phyloP scores from a whole-genome alignment of 371 early-diverging fungal genomes.

The Zychaea mexicana region DNA sequence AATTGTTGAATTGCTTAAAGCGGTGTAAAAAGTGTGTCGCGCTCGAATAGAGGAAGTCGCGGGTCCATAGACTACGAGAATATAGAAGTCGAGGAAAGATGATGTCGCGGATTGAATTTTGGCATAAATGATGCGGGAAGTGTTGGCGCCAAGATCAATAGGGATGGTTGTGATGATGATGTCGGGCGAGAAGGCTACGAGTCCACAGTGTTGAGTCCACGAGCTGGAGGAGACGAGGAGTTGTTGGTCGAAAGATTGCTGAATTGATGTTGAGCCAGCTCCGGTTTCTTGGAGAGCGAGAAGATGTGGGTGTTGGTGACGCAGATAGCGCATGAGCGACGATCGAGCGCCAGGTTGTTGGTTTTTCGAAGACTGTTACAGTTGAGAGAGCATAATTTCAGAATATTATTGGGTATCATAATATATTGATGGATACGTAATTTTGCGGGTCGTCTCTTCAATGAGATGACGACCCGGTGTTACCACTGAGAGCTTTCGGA shows the following conservation, averaged over 20 bases:
- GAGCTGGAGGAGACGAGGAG: neutral
- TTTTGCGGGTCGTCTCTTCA: neutral
- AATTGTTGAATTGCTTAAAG: neutral
- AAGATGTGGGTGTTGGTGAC: neutral
- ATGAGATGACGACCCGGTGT: neutral
- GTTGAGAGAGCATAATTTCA: slow-evolving; percentile 3
- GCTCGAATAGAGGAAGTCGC: neutral
- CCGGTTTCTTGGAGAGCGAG: slow-evolving; percentile 8
- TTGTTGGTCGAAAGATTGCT: neutral
- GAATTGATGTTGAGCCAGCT: neutral
- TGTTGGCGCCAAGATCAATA: neutral
- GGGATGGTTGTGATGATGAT: neutral
- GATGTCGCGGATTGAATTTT: neutral
- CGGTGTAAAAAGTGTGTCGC: neutral
- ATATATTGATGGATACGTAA: neutral
- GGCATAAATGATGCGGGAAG: neutral
- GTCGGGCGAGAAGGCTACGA: neutral
- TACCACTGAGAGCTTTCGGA: neutral
- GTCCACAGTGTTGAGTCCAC: slow-evolving; percentile 6
- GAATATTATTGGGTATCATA: neutral
- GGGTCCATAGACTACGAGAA: slow-evolving; percentile 9
- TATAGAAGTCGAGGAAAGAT: neutral
- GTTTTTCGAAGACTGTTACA: slow-evolving; percentile 13
- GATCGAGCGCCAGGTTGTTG: neutral
- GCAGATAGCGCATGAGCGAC: neutral